Evolutionary conservation across 1,284 basidiomycete species (phyloP).

Genomic region (Schizopora paradoxa): DNA sequence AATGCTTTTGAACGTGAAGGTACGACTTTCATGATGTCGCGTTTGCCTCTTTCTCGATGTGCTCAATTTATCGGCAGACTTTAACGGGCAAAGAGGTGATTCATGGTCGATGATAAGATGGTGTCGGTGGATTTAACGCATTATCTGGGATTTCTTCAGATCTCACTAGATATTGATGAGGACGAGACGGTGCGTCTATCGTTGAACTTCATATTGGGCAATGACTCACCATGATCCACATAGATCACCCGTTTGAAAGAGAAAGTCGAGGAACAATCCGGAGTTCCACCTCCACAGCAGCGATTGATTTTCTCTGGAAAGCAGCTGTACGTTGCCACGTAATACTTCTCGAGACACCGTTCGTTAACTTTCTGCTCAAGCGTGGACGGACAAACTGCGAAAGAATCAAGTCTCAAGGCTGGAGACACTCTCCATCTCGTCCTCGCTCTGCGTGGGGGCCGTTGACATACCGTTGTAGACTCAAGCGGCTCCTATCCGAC

Average conservation of each 20-base stretch:
- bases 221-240: neutral
- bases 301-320: conserved; percentile 92
- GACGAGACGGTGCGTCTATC: conserved; percentile 71
- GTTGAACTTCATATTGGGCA: neutral
- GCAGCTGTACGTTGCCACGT: conserved; percentile 76
- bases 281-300: conserved; percentile 96
- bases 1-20: too few species aligned
- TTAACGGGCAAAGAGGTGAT: conserved; percentile 87
- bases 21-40: too few species aligned
- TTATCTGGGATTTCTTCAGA: conserved; percentile 41
- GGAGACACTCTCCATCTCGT: conserved; percentile 90
- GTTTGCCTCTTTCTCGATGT: conserved; percentile 7
- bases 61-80: conserved; percentile 49
- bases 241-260: conserved; percentile 97
- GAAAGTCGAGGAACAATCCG: conserved; percentile 98
- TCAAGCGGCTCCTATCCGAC: too few species aligned
- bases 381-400: conserved; percentile 82
- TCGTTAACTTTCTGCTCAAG: conserved; percentile 27
- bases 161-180: conserved; percentile 93
- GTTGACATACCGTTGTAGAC: conserved; percentile 21
- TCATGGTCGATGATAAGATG: neutral
- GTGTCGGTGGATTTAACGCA: conserved; percentile 3
- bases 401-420: conserved; percentile 75
- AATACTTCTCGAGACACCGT: neutral
- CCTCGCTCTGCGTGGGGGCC: conserved; percentile 85